phyloP scores from a whole-genome alignment of 164 flowering plant genomes.

The Berberis vulgaris region DNA sequence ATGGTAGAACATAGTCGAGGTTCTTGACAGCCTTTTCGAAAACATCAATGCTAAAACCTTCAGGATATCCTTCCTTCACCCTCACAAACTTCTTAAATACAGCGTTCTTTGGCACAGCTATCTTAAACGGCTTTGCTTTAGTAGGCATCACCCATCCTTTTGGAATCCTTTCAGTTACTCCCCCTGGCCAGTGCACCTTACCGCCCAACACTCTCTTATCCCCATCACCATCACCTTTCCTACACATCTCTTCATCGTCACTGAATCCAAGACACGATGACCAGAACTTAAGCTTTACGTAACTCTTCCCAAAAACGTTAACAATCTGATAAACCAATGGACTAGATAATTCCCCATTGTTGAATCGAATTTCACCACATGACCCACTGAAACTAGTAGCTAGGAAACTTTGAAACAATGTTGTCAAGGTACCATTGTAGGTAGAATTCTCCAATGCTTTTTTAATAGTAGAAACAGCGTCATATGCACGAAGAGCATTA shows the following conservation, averaged over 20 bases:
- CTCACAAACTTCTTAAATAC: background rate
- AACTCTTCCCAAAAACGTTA: slow-evolving; percentile 13
- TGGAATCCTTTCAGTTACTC: background rate
- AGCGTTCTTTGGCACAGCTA: background rate
- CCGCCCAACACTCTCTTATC: background rate
- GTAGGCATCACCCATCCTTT: background rate
- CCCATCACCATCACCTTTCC: background rate
- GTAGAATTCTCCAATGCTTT: slow-evolving; percentile 2
- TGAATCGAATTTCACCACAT: slow-evolving; percentile 13
- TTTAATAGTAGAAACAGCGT: background rate
- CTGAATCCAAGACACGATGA: slow-evolving; percentile 1
- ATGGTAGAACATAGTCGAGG: slow-evolving; percentile 23
- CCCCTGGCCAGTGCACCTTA: background rate
- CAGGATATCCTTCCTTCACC: too few species aligned
- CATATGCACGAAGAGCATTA: background rate
- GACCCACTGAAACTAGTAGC: slow-evolving; percentile 12
- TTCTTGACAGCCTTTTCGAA: slow-evolving; percentile 7
- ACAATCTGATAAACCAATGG: slow-evolving; percentile 7
- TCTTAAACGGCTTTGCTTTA: background rate
- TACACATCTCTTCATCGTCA: background rate
- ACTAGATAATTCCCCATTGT: slow-evolving; percentile 5
- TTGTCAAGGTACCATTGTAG: slow-evolving; percentile 3
- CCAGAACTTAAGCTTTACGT: slow-evolving; percentile 13
- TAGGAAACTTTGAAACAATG: slow-evolving; percentile 5
- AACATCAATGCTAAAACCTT: too few species aligned